Conservation (phyloP, 768 basidiomycete genomes). For the Lactarius sp. region DNA sequence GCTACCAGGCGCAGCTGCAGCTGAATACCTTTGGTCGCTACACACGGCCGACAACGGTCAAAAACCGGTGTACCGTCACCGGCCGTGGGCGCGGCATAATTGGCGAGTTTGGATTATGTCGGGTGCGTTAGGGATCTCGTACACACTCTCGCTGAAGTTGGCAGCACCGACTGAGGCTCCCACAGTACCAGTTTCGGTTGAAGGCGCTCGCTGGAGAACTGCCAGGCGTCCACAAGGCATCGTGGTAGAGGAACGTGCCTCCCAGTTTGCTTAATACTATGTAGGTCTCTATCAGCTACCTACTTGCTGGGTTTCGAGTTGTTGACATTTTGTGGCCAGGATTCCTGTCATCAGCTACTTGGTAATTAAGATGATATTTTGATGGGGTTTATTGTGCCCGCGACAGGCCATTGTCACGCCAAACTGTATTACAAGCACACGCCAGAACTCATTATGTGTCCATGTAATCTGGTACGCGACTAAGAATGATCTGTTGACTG, state of each 20-base stretch:
- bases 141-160: background rate
- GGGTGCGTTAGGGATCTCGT: slow-evolving; percentile 43
- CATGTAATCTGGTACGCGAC: background rate
- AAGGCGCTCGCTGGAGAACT: slow-evolving; percentile 80
- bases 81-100: slow-evolving; percentile 87
- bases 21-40: slow-evolving; percentile 82
- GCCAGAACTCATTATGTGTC: background rate
- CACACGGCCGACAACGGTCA: slow-evolving; percentile 81
- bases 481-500: background rate
- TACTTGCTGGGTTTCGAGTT: background rate
- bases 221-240: slow-evolving; percentile 84
- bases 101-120: slow-evolving; percentile 80
- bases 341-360: background rate
- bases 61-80: slow-evolving; percentile 82
- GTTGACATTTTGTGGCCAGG: background rate
- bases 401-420: background rate
- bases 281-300: background rate
- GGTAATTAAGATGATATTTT: background rate
- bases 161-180: background rate
- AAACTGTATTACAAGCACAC: background rate
- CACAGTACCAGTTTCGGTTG: slow-evolving; percentile 83
- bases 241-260: slow-evolving; percentile 55
- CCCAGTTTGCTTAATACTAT: too few species aligned
- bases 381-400: background rate
- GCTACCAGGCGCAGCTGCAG: slow-evolving; percentile 92